phyloP scores from a whole-genome alignment of 345 rosid genomes.

The Arabis hirsuta region DNA sequence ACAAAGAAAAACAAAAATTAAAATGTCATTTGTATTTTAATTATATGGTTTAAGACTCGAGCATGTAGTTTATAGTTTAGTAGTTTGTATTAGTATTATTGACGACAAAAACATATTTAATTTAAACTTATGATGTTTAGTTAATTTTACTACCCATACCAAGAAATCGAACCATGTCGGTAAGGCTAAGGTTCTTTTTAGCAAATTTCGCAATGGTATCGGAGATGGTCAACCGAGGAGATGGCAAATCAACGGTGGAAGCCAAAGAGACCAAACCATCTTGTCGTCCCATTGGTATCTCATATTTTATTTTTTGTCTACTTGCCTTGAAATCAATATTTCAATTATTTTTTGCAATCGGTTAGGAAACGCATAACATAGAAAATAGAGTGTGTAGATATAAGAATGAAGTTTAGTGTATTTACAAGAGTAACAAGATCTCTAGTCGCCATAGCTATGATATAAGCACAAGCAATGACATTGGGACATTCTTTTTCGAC shows the following conservation, averaged over 20 bases:
- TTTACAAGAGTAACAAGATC: slow-evolving; percentile 60
- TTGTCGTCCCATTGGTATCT: slow-evolving; percentile 55
- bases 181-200: slow-evolving; percentile 43
- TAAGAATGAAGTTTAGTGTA: neutral
- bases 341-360: neutral
- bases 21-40: no score
- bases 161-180: slow-evolving; percentile 64
- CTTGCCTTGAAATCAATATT: slow-evolving; percentile 37
- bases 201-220: slow-evolving; percentile 38
- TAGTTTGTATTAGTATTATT: neutral
- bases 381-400: neutral
- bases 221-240: neutral
- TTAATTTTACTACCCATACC: slow-evolving; percentile 41
- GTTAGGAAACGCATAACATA: slow-evolving; percentile 5
- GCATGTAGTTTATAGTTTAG: neutral
- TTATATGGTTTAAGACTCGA: neutral
- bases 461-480: slow-evolving; percentile 61
- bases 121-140: neutral
- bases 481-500: slow-evolving; percentile 48
- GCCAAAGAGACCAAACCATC: slow-evolving; percentile 47
- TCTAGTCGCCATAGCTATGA: slow-evolving; percentile 59
- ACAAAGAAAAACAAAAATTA: neutral
- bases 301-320: slow-evolving; percentile 45
- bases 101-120: neutral
- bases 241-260: slow-evolving; percentile 46